phyloP scores from a whole-genome alignment of 768 basidiomycete genomes.

The Calocera cornea region DNA sequence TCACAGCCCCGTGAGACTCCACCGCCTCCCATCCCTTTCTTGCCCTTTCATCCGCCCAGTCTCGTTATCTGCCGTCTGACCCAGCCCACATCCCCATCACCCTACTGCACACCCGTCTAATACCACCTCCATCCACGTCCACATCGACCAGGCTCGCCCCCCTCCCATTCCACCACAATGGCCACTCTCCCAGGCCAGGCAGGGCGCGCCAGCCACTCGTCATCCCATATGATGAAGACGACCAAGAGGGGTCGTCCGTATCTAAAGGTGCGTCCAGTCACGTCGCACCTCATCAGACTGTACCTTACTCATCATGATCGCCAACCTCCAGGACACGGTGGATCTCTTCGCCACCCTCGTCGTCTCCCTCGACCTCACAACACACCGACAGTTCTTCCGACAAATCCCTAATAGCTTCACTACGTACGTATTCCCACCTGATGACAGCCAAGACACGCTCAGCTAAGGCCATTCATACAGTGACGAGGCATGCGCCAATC shows the following conservation, averaged over 20 bases:
- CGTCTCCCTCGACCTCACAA: conserved; percentile 76
- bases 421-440: conserved; percentile 47
- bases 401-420: conserved; percentile 89
- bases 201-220: background rate
- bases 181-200: background rate
- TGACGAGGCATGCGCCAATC: conserved; percentile 86
- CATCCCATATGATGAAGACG: conserved; percentile 97
- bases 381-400: conserved; percentile 93
- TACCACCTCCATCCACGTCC: background rate
- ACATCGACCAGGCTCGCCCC: background rate
- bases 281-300: conserved; percentile 6
- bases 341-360: conserved; percentile 96
- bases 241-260: conserved; percentile 90
- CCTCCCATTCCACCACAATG: background rate
- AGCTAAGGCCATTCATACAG: conserved; percentile 30
- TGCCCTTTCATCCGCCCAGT: background rate
- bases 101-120: background rate
- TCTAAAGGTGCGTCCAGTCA: conserved; percentile 51
- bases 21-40: background rate
- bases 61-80: conserved; percentile 14
- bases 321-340: conserved; percentile 65
- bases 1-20: conserved; percentile 19
- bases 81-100: too few relatives aligned
- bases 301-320: background rate
- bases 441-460: conserved; percentile 7